phyloP scores from a whole-genome alignment of 176 grass and related monocot species.

The Areca catechu region DNA sequence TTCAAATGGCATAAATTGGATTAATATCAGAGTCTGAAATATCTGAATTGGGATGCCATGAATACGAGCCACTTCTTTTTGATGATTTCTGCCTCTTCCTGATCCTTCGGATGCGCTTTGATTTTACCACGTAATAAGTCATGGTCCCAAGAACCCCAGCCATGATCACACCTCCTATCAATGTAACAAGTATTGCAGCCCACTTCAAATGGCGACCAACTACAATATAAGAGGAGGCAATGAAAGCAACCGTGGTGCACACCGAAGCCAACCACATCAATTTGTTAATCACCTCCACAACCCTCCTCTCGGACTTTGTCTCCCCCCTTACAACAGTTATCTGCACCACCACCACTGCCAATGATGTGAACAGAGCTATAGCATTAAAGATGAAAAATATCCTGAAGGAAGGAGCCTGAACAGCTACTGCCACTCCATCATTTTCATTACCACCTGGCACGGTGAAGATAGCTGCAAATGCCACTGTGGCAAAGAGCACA shows the following conservation, averaged over 20 bases:
- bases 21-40: constrained; percentile 77
- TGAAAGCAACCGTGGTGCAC: constrained; percentile 92
- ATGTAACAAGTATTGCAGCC: constrained; percentile 76
- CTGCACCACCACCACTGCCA: constrained; percentile 91
- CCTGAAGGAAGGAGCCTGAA: constrained; percentile 49
- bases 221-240: constrained; percentile 87
- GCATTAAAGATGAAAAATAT: constrained; percentile 97
- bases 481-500: constrained; percentile 83
- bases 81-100: constrained; percentile 84
- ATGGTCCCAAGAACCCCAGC: constrained; percentile 84
- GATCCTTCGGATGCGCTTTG: constrained; percentile 60
- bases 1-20: constrained; percentile 85
- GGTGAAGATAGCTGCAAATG: constrained; percentile 92
- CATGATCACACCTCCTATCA: constrained; percentile 86
- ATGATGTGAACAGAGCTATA: constrained; percentile 77
- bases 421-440: constrained; percentile 47
- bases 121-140: constrained; percentile 96
- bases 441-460: constrained; percentile 75
- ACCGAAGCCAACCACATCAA: constrained; percentile 95
- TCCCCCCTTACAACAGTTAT: constrained; percentile 94
- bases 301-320: constrained; percentile 79
- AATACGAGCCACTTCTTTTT: constrained; percentile 65
- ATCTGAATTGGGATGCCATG: constrained; percentile 73
- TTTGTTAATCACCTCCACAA: constrained; percentile 95
- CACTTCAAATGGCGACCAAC: constrained; percentile 60